Evolutionary conservation across 192 early-diverging fungal genomes (phyloP).

Genomic region (Entomortierella parvispora): DNA sequence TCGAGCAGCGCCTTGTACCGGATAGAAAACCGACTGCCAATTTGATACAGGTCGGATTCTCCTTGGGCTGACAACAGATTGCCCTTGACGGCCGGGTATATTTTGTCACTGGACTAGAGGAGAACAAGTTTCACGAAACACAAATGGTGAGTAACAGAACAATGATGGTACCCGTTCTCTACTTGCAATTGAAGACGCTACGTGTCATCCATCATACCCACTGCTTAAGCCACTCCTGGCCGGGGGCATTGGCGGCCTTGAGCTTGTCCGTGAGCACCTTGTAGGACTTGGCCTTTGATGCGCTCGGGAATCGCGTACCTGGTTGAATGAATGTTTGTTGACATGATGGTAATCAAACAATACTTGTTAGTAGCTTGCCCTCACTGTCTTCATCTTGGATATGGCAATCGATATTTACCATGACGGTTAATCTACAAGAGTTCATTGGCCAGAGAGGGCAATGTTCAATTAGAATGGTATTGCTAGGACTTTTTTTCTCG

Average conservation of each 20-base stretch:
- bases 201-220: too few species aligned
- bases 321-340: too few species aligned
- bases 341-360: too few species aligned
- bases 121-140: too few species aligned
- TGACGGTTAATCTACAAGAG: constrained; percentile 14
- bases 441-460: not conserved
- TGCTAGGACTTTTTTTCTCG: not conserved
- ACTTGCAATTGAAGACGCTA: too few species aligned
- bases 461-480: too few species aligned
- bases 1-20: constrained; percentile 29
- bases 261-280: constrained; percentile 3
- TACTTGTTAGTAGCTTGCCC: too few species aligned
- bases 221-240: constrained; percentile 13
- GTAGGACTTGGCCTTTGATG: not conserved
- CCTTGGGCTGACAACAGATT: constrained; percentile 13
- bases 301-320: constrained; percentile 22
- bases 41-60: constrained; percentile 17
- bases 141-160: too few species aligned
- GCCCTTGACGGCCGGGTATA: constrained; percentile 5
- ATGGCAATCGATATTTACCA: too few species aligned
- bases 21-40: constrained; percentile 13
- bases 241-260: not conserved
- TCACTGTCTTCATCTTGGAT: too few species aligned
- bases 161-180: too few species aligned
- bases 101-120: not conserved